Conservation (phyloP, 805 yeast genomes). For the Starmera pachycereana region DNA sequence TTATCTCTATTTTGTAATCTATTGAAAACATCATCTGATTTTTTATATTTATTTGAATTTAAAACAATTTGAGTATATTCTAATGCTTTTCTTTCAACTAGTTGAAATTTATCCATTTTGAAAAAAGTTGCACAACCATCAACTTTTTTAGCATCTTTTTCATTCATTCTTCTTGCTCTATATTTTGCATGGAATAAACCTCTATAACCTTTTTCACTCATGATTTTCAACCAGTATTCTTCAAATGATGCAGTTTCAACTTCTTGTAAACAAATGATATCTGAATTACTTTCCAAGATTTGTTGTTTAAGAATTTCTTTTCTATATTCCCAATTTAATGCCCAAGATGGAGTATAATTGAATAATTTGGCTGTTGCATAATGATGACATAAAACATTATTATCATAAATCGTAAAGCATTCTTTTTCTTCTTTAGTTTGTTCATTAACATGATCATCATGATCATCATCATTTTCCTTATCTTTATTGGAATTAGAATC, state of each 20-base stretch:
- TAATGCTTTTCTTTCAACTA: conserved; percentile 59
- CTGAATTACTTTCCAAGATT: conserved; percentile 53
- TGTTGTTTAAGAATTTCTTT: conserved; percentile 67
- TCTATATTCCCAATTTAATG: conserved; percentile 87
- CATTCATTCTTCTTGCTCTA: conserved; percentile 83
- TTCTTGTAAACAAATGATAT: conserved; percentile 87
- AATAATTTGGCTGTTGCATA: conserved; percentile 90
- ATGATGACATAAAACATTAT: conserved; percentile 90
- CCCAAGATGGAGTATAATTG: conserved; percentile 96
- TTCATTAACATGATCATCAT: conserved; percentile 18
- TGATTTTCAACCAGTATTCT: conserved; percentile 73
- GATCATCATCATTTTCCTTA: conserved; percentile 15
- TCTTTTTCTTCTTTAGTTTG: conserved; percentile 22
- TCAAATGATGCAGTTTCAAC: conserved; percentile 83
- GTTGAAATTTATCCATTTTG: conserved; percentile 55
- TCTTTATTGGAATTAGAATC: conserved; percentile 10
- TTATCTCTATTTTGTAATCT: conserved; percentile 95
- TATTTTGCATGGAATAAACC: conserved; percentile 82
- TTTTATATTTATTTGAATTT: conserved; percentile 77
- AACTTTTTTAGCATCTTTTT: conserved; percentile 73
- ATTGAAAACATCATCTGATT: conserved; percentile 89
- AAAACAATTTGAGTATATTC: conserved; percentile 79
- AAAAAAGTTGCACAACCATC: conserved; percentile 98
- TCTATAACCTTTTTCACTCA: conserved; percentile 66
- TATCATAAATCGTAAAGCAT: conserved; percentile 69